These are phyloP conservation scores for Metroxylon sagu DNA, from an alignment of 176 grass and related monocot species.

Conservation along the genomic window DNA sequence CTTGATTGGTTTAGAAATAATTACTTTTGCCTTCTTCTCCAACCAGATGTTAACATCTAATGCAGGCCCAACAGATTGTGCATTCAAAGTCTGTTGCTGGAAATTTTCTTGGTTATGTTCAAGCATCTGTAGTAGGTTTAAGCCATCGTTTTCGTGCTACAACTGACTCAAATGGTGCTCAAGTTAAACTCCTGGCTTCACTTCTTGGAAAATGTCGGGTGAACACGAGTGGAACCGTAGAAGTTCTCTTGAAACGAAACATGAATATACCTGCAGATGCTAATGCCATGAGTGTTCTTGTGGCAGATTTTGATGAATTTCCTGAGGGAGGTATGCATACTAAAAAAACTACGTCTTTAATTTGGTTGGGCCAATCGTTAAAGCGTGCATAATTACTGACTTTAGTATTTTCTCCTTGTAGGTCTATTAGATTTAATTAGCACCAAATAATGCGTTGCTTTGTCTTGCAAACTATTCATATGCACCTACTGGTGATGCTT, in stretches of 20 bases:
- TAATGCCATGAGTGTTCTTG: conserved; percentile 74
- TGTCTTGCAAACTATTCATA: no score
- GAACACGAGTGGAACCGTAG: conserved; percentile 53
- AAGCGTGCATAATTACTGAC: no score
- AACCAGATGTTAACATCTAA: conserved; percentile 10
- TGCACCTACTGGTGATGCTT: no score
- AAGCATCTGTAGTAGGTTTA: conserved; percentile 86
- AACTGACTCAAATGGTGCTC: conserved; percentile 37
- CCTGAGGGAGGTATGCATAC: conserved; percentile 53
- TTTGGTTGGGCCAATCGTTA: no score
- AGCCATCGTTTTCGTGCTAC: conserved; percentile 56
- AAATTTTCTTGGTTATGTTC: conserved; percentile 56
- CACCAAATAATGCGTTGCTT: no score
- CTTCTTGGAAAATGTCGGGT: conserved; percentile 55
- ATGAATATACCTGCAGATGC: conserved; percentile 78
- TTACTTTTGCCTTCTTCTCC: no score
- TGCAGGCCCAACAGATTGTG: conserved; percentile 51
- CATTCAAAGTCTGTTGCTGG: conserved; percentile 16
- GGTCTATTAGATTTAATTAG: background rate
- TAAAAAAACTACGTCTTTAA: background rate
- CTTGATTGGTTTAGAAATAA: no score
- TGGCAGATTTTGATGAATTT: conserved; percentile 53
- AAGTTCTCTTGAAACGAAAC: conserved; percentile 79
- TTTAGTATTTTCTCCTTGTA: no score
- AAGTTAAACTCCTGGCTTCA: conserved; percentile 53